These are phyloP conservation scores for Fusarium subtropicale DNA, from an alignment of 2,329 filamentous ascomycete species.

Conservation along the genomic window DNA sequence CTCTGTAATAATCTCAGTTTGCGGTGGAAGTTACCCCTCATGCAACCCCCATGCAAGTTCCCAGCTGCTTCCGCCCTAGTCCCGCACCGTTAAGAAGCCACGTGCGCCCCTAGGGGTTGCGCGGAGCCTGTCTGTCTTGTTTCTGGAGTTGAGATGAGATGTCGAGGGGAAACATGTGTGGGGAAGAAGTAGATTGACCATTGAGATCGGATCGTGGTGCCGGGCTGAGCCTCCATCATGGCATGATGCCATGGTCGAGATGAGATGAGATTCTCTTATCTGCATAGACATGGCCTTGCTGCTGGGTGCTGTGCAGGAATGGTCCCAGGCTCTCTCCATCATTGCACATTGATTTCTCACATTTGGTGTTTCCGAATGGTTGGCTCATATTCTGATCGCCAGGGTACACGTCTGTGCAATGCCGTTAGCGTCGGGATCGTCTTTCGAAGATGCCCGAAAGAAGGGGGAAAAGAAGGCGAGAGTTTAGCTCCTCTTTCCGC, in stretches of 20 bases:
- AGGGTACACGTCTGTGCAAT: conserved; percentile 34
- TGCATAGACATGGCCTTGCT: conserved; percentile 24
- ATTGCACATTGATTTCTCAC: conserved; percentile 25
- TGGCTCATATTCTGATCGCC: conserved; percentile 35
- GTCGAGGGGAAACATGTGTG: conserved; percentile 37
- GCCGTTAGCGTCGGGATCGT: conserved; percentile 37
- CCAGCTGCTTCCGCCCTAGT: conserved; percentile 41
- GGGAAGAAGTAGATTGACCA: conserved; percentile 40
- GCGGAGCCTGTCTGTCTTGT: conserved; percentile 22
- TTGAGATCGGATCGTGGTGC: conserved; percentile 43
- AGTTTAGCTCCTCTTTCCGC: background rate
- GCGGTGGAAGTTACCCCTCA: conserved; percentile 22
- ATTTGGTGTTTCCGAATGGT: conserved; percentile 36
- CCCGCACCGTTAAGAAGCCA: conserved; percentile 49
- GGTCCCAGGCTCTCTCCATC: conserved; percentile 23
- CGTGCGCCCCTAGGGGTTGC: conserved; percentile 46
- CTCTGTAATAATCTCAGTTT: conserved; percentile 10
- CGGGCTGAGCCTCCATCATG: conserved; percentile 32
- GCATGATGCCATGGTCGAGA: conserved; percentile 18
- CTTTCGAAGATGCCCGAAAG: conserved; percentile 21
- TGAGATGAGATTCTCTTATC: background rate
- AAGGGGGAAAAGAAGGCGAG: conserved; percentile 13
- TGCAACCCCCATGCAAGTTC: conserved; percentile 39
- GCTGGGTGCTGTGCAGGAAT: conserved; percentile 21
- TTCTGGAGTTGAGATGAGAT: conserved; percentile 25